phyloP scores from a whole-genome alignment of 1,139 yeast genomes.

The Candida frijolesensis region DNA sequence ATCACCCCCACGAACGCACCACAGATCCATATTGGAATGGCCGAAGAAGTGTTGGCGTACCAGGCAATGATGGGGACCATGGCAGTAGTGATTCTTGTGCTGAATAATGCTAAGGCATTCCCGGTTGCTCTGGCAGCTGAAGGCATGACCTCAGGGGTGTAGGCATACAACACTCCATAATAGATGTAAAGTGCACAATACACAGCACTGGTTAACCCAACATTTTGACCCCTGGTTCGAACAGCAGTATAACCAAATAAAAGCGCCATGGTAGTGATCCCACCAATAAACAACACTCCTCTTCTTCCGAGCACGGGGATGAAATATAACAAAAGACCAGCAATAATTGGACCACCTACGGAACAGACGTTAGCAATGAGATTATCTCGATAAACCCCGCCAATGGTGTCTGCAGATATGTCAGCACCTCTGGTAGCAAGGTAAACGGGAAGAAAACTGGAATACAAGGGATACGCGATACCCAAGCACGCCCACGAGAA shows the following conservation, averaged over 20 bases:
- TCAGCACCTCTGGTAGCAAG: slow-evolving; percentile 43
- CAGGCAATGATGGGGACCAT: slow-evolving; percentile 35
- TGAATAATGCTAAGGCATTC: slow-evolving; percentile 31
- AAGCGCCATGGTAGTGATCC: slow-evolving; percentile 32
- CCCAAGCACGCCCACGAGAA: slow-evolving; percentile 41
- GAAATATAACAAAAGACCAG: slow-evolving; percentile 28
- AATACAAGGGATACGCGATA: slow-evolving; percentile 41
- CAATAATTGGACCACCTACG: slow-evolving; percentile 36
- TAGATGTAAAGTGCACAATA: slow-evolving; percentile 34
- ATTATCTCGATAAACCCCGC: slow-evolving; percentile 35
- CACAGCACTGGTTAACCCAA: slow-evolving; percentile 33
- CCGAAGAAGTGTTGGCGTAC: slow-evolving; percentile 28
- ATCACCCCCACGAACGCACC: slow-evolving; percentile 35
- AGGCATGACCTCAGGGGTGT: slow-evolving; percentile 39
- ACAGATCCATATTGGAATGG: slow-evolving; percentile 38
- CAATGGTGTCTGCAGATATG: slow-evolving; percentile 27
- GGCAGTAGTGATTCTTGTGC: slow-evolving; percentile 31
- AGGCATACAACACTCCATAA: slow-evolving; percentile 36
- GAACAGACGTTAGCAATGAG: slow-evolving; percentile 31
- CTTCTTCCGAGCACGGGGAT: slow-evolving; percentile 34
- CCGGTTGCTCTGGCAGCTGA: slow-evolving; percentile 39
- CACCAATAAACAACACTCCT: slow-evolving; percentile 37
- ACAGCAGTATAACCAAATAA: slow-evolving; percentile 39
- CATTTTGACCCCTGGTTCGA: slow-evolving; percentile 28
- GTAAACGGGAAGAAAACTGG: slow-evolving; percentile 40